These are phyloP conservation scores for Chaetomiaceae sp. DNA, from an alignment of 2,329 filamentous ascomycete genomes.

Conservation along the genomic window DNA sequence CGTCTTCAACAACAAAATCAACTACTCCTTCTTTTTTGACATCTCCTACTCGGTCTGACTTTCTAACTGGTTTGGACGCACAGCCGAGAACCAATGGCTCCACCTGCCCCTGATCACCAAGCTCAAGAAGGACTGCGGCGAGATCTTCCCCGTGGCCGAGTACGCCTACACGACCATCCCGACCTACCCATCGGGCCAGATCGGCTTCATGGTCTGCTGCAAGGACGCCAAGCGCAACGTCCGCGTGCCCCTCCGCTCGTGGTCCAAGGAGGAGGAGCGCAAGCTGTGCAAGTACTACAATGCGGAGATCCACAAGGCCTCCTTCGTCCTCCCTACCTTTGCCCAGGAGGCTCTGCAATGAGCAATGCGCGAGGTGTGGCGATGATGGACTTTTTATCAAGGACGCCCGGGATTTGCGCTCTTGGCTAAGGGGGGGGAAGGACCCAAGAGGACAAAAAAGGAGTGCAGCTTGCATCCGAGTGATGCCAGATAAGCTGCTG, in stretches of 20 bases:
- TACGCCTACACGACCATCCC: conserved; percentile 99
- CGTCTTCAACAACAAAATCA: not conserved
- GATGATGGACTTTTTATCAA: not conserved
- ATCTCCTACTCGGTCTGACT: not conserved
- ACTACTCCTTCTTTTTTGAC: not conserved
- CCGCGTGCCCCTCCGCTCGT: conserved; percentile 75
- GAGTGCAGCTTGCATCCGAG: conserved; percentile 9
- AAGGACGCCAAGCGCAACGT: conserved; percentile 85
- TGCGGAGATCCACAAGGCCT: conserved; percentile 90
- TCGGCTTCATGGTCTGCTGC: conserved; percentile 99
- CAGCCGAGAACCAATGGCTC: conserved; percentile 99
- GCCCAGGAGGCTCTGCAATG: conserved; percentile 71
- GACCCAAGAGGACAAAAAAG: not conserved
- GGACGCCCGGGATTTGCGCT: not conserved
- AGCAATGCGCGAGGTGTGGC: conserved; percentile 5
- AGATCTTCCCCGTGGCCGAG: conserved; percentile 95
- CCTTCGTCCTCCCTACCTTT: conserved; percentile 90
- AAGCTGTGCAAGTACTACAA: conserved; percentile 96
- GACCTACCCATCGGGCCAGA: conserved; percentile 97
- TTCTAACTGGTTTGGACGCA: conserved; percentile 20
- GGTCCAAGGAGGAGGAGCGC: conserved; percentile 83
- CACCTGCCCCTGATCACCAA: conserved; percentile 89
- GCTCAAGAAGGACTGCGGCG: conserved; percentile 94
- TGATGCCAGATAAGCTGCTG: conserved; percentile 4
- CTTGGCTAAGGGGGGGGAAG: not conserved